Evolutionary conservation across 2,329 filamentous ascomycete species (phyloP), one percentile per base, ranked within the genome.

Genomic region (Pseudocercospora musae): DNA sequence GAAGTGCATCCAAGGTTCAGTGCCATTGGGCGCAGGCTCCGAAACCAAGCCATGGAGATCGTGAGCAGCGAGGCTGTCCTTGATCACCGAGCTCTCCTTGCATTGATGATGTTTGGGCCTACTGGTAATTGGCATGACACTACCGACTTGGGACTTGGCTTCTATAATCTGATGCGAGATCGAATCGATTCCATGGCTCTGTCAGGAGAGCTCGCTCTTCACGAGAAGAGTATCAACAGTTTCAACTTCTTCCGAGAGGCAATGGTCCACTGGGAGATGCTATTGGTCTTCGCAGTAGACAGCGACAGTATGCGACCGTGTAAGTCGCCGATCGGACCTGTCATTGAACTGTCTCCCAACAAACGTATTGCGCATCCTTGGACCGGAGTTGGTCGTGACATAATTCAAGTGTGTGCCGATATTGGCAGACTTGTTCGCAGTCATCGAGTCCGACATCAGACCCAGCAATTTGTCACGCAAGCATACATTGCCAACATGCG

Each of bases 121-220:
- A 85, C 83, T 1, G 84, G 84, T 9, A 84, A 82, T 48, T 87
- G 85, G 85, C 84, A 87, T 62, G 80, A 86, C 42, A 78, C 82
- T 9, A 78, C 74, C 33, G 83, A 84, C 59, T 75, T 87, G 5
- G 85, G 85, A 2, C 75, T 83, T 79, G 80, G 62, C 75, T 82
- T 46, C 67, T 78, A 74, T 10, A 69, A 70, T 20, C 69, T 73
- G 42, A 71, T 73, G 21, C 72, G 75, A 31, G 59, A 62, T 25
- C 65, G 60, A 23, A 58, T 68, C 37, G 60, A 67, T 33, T 50
- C 53, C 11, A 58, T 67, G 50, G 49, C 62, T 1, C 48, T 53
- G 5, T 59, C 61, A 23, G 61, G 56, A 44, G 58, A 58, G 20
- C 52, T 52, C 13, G 42, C 54, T 13, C 49, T 59, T 10, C 59